Evolutionary conservation across 2,329 filamentous ascomycete species (phyloP).

Genomic region (Didymosphaeria variabile): DNA sequence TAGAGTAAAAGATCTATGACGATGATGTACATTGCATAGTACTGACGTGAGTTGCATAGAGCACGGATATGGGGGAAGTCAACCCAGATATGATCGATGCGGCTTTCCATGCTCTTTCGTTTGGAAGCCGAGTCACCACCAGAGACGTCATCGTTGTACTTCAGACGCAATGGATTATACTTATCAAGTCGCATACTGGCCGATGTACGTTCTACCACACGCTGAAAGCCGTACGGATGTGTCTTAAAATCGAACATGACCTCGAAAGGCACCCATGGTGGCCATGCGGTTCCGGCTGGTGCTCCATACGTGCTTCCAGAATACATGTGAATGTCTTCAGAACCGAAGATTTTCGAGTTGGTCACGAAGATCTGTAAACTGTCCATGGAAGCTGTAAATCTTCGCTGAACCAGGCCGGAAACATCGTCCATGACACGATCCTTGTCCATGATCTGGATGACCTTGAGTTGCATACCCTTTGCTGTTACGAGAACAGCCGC

Average conservation of each 20-base stretch:
- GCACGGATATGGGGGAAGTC: slow-evolving; percentile 94
- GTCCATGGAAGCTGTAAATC: slow-evolving; percentile 95
- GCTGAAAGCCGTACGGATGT: slow-evolving; percentile 96
- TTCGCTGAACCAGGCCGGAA: slow-evolving; percentile 91
- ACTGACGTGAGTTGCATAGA: slow-evolving; percentile 97
- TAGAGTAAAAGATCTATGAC: slow-evolving; percentile 95
- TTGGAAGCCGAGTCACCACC: slow-evolving; percentile 62
- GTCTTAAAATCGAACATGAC: slow-evolving; percentile 97
- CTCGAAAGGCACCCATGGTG: slow-evolving; percentile 97
- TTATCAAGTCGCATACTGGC: slow-evolving; percentile 96
- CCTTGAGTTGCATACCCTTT: slow-evolving; percentile 97
- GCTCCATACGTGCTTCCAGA: slow-evolving; percentile 93
- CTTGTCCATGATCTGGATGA: slow-evolving; percentile 98
- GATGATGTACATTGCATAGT: slow-evolving; percentile 98
- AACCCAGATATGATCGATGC: slow-evolving; percentile 97
- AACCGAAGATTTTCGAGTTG: slow-evolving; percentile 87
- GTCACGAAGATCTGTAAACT: slow-evolving; percentile 98
- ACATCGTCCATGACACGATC: slow-evolving; percentile 90
- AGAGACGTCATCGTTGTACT: slow-evolving; percentile 94
- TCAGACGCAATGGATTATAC: slow-evolving; percentile 94
- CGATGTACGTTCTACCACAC: slow-evolving; percentile 96
- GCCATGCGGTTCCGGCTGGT: slow-evolving; percentile 86
- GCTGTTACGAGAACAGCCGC: slow-evolving; percentile 96
- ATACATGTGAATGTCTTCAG: slow-evolving; percentile 88
- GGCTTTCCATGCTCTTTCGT: slow-evolving; percentile 70